These are phyloP conservation scores for Pythium biforme DNA, from an alignment of 352 stramenopile genomes.

Conservation along the genomic window DNA sequence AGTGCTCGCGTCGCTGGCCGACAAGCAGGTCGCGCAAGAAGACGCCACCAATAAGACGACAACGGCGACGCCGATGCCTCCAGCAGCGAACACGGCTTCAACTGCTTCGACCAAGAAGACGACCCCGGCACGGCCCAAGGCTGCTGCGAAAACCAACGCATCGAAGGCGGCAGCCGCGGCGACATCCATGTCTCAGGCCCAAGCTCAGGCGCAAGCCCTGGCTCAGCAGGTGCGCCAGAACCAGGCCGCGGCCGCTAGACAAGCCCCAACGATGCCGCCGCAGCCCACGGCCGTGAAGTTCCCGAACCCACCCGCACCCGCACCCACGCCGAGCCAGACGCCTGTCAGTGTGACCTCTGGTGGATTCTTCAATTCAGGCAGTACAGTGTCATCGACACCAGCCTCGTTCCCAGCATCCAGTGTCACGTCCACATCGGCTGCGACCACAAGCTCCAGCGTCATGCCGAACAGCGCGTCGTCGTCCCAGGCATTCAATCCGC, in stretches of 20 bases:
- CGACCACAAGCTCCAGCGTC: conserved; percentile 6
- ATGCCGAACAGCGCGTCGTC: neutral
- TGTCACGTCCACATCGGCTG: neutral
- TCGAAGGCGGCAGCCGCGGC: neutral
- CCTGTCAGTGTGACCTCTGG: neutral
- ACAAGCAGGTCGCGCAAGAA: conserved; percentile 76
- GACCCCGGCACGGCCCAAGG: neutral
- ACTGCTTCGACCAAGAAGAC: neutral
- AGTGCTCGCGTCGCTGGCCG: conserved; percentile 70
- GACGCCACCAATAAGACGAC: conserved; percentile 33
- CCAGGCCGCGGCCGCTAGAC: neutral
- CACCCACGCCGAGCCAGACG: neutral
- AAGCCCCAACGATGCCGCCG: neutral
- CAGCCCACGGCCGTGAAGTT: conserved; percentile 9
- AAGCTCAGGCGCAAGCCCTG: neutral
- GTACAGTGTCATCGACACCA: neutral
- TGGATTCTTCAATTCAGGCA: neutral
- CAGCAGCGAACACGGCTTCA: neutral
- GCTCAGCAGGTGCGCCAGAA: conserved; percentile 1
- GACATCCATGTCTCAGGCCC: neutral
- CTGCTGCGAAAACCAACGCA: neutral
- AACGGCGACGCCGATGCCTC: conserved; percentile 4
- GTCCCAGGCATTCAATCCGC: conserved; percentile 13
- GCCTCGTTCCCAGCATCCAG: neutral
- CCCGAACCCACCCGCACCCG: neutral